Conservation (phyloP, 108 stramenopile genomes). For the Skeletonema costatum region DNA sequence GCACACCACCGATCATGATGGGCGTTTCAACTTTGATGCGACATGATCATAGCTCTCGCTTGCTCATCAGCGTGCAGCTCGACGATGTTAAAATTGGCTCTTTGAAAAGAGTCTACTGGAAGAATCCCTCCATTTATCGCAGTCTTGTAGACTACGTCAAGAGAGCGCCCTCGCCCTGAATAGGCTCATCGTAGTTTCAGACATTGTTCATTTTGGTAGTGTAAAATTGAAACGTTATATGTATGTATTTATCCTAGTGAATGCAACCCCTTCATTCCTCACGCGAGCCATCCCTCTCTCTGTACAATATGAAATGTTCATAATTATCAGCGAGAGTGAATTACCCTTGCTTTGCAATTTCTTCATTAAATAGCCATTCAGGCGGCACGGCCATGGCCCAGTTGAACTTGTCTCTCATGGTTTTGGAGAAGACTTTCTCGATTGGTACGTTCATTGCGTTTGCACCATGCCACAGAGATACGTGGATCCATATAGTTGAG, state of each 20-base stretch:
- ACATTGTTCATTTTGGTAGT: no score
- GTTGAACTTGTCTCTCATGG: slow-evolving; percentile 97
- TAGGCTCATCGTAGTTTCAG: no score
- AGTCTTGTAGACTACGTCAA: slow-evolving; percentile 45
- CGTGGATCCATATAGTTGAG: slow-evolving; percentile 99
- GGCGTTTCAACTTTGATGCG: slow-evolving; percentile 3
- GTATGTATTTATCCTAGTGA: neutral
- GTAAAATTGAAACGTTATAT: slow-evolving; percentile 1
- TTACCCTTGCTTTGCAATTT: slow-evolving; percentile 63
- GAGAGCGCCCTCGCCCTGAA: slow-evolving; percentile 15
- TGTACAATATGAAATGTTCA: neutral
- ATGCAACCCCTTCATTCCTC: neutral
- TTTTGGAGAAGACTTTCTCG: slow-evolving; percentile 96
- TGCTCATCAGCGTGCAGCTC: slow-evolving; percentile 63
- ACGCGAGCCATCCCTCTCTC: neutral
- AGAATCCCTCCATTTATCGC: slow-evolving; percentile 43
- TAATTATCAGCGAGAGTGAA: neutral
- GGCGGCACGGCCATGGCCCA: slow-evolving; percentile 99
- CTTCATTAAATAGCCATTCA: slow-evolving; percentile 92
- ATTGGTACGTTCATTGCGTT: slow-evolving; percentile 96
- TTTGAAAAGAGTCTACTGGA: slow-evolving; percentile 52
- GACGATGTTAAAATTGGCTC: slow-evolving; percentile 70
- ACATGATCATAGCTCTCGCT: slow-evolving; percentile 5
- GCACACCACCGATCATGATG: slow-evolving; percentile 12
- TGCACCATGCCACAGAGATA: slow-evolving; percentile 99